Evolutionary conservation across 192 early-diverging fungal genomes (phyloP), one percentile per base, ranked within the genome.

Genomic region (Coemansia sp.): DNA sequence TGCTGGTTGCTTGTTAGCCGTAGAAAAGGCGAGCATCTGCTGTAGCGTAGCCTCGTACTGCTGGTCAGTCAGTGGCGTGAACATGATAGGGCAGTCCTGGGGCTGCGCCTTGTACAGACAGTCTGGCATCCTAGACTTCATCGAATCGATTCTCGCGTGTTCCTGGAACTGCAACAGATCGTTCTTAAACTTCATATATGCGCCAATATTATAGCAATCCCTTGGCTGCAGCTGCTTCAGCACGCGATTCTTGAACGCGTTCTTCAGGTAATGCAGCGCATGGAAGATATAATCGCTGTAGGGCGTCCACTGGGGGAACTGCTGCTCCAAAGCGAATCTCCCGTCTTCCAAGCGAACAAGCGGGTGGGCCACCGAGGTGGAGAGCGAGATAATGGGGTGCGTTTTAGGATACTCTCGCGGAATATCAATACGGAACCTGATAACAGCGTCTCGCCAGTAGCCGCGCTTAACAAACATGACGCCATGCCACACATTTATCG

Each of bases 401-500:
- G 79, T 72, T 13, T 86, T 76, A n/a, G 96, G 96, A 75, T 97
- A 96, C 31, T 89, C 86, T 49, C 79, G 78, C 22, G 94, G 94
- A 51, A 96, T 95, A 22, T 86, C 74, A 49, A 96, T 80, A 73
- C 90, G 76, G 84, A 96, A 97, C 68, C 96, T 93, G 76, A 97
- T 93, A 7, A 96, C 94, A 0, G 91, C 95, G 54, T 93, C 90
- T 36, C 89, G 89, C 81, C 95, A 97, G 80, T 91, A 96, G 36
- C 96, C 96, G 38, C 93, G 90, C 77, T 96, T 93, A 38, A 97
- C 81, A 78, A 96, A 95, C 36, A 97, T 77, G 7, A 91, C 90
- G 1, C 93, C 96, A 70, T 91, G 88, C 95, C 95, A 96, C 60
- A 88, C 93, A 90, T 73, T 76, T 12, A 80, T 79, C 24, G 78